Evolutionary conservation across 2,329 filamentous ascomycete genomes (phyloP), one percentile per base, ranked within the genome.

Genomic region (Fusarium nygamai): DNA sequence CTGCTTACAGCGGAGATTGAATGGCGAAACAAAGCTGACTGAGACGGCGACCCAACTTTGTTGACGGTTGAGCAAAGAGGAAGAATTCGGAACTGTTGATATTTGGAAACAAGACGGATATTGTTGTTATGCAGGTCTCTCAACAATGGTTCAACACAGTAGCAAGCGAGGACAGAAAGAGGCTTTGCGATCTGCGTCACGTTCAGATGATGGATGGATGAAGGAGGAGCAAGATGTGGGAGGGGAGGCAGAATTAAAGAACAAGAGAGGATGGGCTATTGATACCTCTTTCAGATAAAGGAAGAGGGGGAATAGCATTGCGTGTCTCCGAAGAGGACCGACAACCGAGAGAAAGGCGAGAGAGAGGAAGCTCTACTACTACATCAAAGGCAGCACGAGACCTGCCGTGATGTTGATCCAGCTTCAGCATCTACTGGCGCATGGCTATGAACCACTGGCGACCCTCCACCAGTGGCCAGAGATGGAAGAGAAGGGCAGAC

Each of bases 401-500:
- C 72, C 72, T 71, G 65, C 62, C 63, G 71, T 75, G 77, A 76
- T 78, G 73, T 74, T 75, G 72, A 77, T 66, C 65, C 68, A 75
- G 57, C 68, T 67, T 67, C 73, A 72, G 50, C 61, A 64, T 65
- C 51, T 54, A 68, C 60, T 63, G 72, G 68, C 50, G 61, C 61
- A 60, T 58, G 48, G 64, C 64, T 79, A 71, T 71, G 74, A 71
- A 73, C 79, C 79, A 80, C 72, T 80, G 78, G 75, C 73, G 71
- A 80, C 79, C 79, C 79, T 80, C 79, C 79, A 80, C 64, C 75
- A 77, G 39, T 44, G 61, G 39, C 67, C 63, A 64, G 50, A 77
- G 67, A 56, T 31, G 64, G 64, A 72, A 51, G 69, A 67, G 62
- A 57, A 70, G 50, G 57, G 63, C 51, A 64, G 62, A 61, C 61